Evolutionary conservation across 345 rosid species (phyloP).

Genomic region (Ricinus communis): DNA sequence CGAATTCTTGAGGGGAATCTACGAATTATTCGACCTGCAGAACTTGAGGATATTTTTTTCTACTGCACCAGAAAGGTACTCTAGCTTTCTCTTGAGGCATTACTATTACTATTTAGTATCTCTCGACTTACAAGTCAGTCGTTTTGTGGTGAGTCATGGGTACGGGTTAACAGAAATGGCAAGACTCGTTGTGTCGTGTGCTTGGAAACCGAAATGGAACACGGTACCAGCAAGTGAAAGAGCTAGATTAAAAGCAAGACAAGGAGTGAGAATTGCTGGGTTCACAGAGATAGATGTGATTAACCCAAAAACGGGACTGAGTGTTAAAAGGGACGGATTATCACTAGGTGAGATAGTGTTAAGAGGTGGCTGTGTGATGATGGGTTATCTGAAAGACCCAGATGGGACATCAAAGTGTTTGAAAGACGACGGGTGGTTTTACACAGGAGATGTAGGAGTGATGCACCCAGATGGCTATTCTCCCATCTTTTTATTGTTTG

Average conservation of each 20-base stretch:
- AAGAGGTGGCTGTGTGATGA: slow-evolving; percentile 21
- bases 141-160: slow-evolving; percentile 31
- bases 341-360: slow-evolving; percentile 21
- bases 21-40: slow-evolving; percentile 65
- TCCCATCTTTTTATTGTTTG: background rate
- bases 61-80: no score
- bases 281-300: slow-evolving; percentile 16
- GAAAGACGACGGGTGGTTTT: no score
- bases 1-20: slow-evolving; percentile 70
- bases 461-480: slow-evolving; percentile 27
- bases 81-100: background rate
- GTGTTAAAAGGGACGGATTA: slow-evolving; percentile 20
- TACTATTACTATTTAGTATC: background rate
- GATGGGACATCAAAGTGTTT: slow-evolving; percentile 5
- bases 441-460: slow-evolving; percentile 29
- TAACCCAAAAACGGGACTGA: slow-evolving; percentile 9
- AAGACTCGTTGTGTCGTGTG: slow-evolving; percentile 14
- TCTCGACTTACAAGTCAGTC: background rate
- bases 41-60: slow-evolving; percentile 89
- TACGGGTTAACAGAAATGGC: slow-evolving; percentile 29
- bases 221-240: slow-evolving; percentile 15
- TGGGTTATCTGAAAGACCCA: slow-evolving; percentile 26
- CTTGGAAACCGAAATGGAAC: slow-evolving; percentile 29
- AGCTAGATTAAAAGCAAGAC: slow-evolving; percentile 26
- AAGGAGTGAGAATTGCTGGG: slow-evolving; percentile 21